A percentile compares a stretch with the other conserved stretches of the same genome.
Conservation (phyloP, 306 rosid species). For the Cucumis cinereus region DNA sequence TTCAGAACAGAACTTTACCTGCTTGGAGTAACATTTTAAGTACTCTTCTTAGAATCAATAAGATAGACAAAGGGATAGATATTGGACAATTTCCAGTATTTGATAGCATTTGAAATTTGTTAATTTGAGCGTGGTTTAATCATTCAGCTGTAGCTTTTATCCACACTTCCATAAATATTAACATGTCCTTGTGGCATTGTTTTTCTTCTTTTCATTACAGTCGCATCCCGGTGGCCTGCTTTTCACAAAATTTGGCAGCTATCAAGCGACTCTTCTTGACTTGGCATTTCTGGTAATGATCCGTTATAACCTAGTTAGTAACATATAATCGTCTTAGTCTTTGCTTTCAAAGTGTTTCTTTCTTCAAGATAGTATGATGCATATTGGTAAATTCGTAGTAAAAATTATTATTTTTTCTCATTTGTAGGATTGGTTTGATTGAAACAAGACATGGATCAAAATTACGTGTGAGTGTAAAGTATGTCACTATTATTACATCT, state of each 20-base stretch:
- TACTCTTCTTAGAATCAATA: neutral
- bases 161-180: neutral
- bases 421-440: too few relatives aligned
- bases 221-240: conserved; percentile 96
- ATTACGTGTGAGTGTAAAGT: too few relatives aligned
- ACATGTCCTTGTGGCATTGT: neutral
- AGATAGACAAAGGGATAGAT: neutral
- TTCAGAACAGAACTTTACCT: neutral
- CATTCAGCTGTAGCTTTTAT: neutral
- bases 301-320: neutral
- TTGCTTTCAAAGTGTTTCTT: too few relatives aligned
- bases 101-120: neutral
- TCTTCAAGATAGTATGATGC: too few relatives aligned
- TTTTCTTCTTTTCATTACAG: conserved; percentile 12
- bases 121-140: neutral
- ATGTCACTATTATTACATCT: too few relatives aligned
- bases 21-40: neutral
- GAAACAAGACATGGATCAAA: too few relatives aligned
- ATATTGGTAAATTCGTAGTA: too few relatives aligned
- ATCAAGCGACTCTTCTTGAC: conserved; percentile 97
- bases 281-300: conserved; percentile 84
- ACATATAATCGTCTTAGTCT: neutral
- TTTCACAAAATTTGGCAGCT: conserved; percentile 96
- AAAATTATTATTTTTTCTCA: too few relatives aligned
- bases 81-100: neutral